A percentile compares a stretch with the other conserved stretches of the same genome.
phyloP scores from a whole-genome alignment of 192 early-diverging fungal genomes.

The Tieghemiomyces parasiticus region DNA sequence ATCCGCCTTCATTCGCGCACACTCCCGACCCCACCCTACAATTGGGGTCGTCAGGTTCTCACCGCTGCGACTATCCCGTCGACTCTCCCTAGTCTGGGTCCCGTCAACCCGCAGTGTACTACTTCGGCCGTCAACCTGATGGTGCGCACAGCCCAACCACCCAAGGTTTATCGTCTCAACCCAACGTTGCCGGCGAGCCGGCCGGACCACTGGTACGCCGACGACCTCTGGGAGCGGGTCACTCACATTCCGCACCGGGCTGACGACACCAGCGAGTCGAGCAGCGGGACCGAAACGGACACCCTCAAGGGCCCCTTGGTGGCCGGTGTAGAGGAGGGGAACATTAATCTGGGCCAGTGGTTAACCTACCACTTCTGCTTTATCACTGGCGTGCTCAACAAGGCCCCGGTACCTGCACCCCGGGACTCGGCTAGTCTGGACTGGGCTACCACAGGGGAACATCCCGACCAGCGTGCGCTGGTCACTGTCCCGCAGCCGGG shows the following conservation, averaged over 20 bases:
- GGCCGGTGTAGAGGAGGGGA: neutral
- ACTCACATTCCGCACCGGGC: neutral
- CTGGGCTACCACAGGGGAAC: neutral
- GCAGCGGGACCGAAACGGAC: no score
- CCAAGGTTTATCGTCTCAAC: neutral
- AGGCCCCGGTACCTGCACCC: neutral
- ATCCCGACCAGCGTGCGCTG: neutral
- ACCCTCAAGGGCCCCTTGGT: neutral
- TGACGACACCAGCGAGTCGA: neutral
- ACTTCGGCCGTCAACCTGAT: neutral
- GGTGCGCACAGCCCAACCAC: neutral
- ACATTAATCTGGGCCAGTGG: neutral
- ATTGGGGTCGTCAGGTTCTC: neutral
- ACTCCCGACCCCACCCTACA: neutral
- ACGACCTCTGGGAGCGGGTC: slow-evolving; percentile 1
- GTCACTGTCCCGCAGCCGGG: neutral
- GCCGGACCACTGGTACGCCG: neutral
- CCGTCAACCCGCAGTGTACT: neutral
- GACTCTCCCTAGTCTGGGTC: neutral
- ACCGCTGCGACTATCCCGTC: neutral
- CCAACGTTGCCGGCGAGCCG: neutral
- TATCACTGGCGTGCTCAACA: neutral
- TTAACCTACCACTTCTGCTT: neutral
- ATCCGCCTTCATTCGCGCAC: neutral
- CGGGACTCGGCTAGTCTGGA: neutral